Evolutionary conservation across 345 rosid genomes (phyloP).

Genomic region (Eucalyptus rudis): DNA sequence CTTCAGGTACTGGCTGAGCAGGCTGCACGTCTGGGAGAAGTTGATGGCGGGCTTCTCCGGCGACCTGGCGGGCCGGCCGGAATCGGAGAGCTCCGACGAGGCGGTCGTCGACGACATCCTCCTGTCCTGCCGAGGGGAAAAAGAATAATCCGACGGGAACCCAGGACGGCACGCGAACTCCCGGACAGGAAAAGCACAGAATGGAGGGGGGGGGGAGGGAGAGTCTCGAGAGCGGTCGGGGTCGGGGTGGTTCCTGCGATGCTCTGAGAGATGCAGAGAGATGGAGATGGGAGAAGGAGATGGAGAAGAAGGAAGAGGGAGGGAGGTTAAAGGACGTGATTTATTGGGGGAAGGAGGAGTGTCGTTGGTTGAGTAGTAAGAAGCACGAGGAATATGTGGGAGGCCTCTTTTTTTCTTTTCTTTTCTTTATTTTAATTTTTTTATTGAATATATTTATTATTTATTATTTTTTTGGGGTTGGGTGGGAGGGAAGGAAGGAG

Average conservation of each 20-base stretch:
- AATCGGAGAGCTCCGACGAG: conserved; percentile 25
- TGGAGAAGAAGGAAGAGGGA: neutral
- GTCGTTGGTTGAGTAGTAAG: neutral
- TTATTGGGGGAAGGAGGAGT: neutral
- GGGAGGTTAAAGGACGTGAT: neutral
- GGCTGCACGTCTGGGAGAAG: conserved; percentile 53
- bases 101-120: neutral
- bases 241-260: neutral
- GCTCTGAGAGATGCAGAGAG: neutral
- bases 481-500: neutral
- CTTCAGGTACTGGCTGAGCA: conserved; percentile 69
- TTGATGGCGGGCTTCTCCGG: conserved; percentile 21
- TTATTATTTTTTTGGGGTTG: neutral
- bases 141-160: neutral
- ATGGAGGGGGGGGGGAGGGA: neutral
- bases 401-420: neutral
- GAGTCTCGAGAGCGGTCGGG: neutral
- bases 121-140: too few relatives aligned
- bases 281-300: neutral
- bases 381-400: conserved; percentile 42
- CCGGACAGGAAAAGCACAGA: neutral
- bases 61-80: neutral
- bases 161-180: neutral
- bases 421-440: neutral
- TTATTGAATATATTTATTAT: neutral